Percentiles rank a stretch among this genome's conserved stretches.
phyloP scores from a whole-genome alignment of 2,329 filamentous ascomycete genomes.

The Exophiala dermatitidis region DNA sequence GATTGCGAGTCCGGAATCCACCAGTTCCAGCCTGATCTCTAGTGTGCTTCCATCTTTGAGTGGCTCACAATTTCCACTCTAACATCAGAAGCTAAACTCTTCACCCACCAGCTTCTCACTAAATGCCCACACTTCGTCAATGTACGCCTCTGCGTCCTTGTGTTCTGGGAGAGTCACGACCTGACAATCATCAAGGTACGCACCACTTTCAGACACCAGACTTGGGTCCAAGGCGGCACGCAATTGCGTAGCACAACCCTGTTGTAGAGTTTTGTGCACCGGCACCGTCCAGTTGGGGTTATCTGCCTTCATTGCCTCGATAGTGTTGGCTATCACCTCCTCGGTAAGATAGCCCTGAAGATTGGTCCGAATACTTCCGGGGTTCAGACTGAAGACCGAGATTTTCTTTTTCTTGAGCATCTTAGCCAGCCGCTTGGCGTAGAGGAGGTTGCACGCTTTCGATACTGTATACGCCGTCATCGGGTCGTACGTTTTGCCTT shows the following conservation, averaged over 20 bases:
- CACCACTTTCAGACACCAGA: conserved; percentile 17
- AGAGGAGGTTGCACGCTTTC: conserved; percentile 44
- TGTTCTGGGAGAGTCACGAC: conserved; percentile 25
- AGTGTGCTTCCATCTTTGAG: neutral
- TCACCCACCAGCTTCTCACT: conserved; percentile 41
- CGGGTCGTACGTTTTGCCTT: conserved; percentile 29
- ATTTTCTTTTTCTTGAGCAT: conserved; percentile 5
- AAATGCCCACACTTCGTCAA: conserved; percentile 41
- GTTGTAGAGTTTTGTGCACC: conserved; percentile 25
- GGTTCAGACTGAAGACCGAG: conserved; percentile 16
- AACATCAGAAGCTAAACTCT: conserved; percentile 29
- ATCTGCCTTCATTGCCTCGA: conserved; percentile 3
- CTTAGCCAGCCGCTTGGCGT: conserved; percentile 13
- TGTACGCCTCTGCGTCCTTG: conserved; percentile 20
- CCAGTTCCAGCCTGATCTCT: too few species aligned
- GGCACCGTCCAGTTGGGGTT: conserved; percentile 15
- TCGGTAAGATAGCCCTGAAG: conserved; percentile 15
- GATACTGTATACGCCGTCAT: conserved; percentile 40
- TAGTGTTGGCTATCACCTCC: conserved; percentile 8
- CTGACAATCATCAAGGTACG: conserved; percentile 40
- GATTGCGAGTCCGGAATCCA: too few species aligned
- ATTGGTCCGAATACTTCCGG: conserved; percentile 18
- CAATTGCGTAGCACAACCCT: conserved; percentile 31
- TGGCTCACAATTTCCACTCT: neutral
- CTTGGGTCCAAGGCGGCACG: conserved; percentile 32